These are phyloP conservation scores for Schizosaccharomyces cryophilus DNA, from an alignment of 805 yeast genomes.

Conservation along the genomic window DNA sequence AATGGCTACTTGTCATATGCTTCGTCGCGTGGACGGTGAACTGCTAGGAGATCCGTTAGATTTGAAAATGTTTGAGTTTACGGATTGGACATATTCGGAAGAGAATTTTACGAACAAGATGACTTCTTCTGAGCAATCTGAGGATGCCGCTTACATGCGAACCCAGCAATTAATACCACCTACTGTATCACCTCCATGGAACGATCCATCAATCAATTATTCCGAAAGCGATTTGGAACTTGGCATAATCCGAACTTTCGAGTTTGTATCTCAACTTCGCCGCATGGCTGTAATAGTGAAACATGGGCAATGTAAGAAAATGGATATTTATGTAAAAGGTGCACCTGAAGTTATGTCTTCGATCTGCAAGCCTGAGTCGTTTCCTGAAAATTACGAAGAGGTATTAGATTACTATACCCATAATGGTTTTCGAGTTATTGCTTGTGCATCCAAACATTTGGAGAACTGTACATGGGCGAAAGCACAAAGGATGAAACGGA, in stretches of 20 bases:
- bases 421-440: slow-evolving; percentile 83
- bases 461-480: slow-evolving; percentile 23
- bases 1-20: slow-evolving; percentile 68
- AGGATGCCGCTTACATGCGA: slow-evolving; percentile 1
- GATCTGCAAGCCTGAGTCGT: slow-evolving; percentile 42
- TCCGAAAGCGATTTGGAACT: slow-evolving; percentile 9
- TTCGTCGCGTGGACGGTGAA: slow-evolving; percentile 53
- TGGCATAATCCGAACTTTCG: slow-evolving; percentile 36
- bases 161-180: slow-evolving; percentile 6
- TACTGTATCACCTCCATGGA: not conserved
- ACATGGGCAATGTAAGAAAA: slow-evolving; percentile 18
- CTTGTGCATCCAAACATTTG: slow-evolving; percentile 49
- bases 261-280: slow-evolving; percentile 61
- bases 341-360: slow-evolving; percentile 85
- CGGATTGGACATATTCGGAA: slow-evolving; percentile 54
- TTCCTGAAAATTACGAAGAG: slow-evolving; percentile 56
- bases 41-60: slow-evolving; percentile 87
- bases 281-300: slow-evolving; percentile 71
- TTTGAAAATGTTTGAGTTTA: slow-evolving; percentile 75
- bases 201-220: not conserved
- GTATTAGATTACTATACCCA: slow-evolving; percentile 68
- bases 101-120: slow-evolving; percentile 22
- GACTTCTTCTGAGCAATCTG: slow-evolving; percentile 6
- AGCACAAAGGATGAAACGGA: slow-evolving; percentile 30
- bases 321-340: slow-evolving; percentile 57